Evolutionary conservation across 225 moss, liverwort and hornwort genomes (phyloP), one percentile per base, ranked within the genome.

Genomic region (Takakia lepidozioides): DNA sequence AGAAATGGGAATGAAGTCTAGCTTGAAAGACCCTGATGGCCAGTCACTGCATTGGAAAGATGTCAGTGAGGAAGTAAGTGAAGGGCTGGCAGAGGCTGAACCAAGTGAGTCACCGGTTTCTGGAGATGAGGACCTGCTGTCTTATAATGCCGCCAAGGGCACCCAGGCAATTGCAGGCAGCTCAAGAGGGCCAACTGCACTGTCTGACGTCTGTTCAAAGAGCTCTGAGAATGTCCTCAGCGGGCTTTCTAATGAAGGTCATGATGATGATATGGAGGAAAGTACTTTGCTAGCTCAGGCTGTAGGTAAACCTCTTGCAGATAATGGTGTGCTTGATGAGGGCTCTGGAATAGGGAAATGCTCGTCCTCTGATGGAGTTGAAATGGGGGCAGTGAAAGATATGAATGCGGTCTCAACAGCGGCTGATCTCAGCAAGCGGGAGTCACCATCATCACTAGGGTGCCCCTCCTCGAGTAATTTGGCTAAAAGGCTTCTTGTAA

Each of bases 331-430:
- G 29, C 71, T 89, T 45, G 88, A 86, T 49, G 93, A 86, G 76
- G 83, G 81, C 37, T 93, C 89, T 29, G 86, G 72, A 27, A 86
- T 93, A 66, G 86, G 93, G 17, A 89, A 83, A 62, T 89, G 78
- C 49, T 93, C 73, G 57, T 93, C 89, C 19, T 89, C 89, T 60
- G 88, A 84, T 51, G 93, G 69, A 51, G 76, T 79, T 8, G 89
- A 89, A 30, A 74, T 86, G 78, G 78, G 73, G 42, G 59, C 67
- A 21, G 76, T 61, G 13, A 67, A 71, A 29, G 76, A 79, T 30
- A 49, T 63, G 46, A 78, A 82, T 48, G 54, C 69, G 16, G 62
- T 64, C 11, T 75, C 74, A 25, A 61, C 65, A 11, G 44, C 67
- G 57, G 62, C 68, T 43, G 78, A 79, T 53, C 68, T 27, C 7